Evolutionary conservation across 768 basidiomycete species (phyloP), one percentile per base, ranked within the genome.

Genomic region (Clitopilus passeckerianus): DNA sequence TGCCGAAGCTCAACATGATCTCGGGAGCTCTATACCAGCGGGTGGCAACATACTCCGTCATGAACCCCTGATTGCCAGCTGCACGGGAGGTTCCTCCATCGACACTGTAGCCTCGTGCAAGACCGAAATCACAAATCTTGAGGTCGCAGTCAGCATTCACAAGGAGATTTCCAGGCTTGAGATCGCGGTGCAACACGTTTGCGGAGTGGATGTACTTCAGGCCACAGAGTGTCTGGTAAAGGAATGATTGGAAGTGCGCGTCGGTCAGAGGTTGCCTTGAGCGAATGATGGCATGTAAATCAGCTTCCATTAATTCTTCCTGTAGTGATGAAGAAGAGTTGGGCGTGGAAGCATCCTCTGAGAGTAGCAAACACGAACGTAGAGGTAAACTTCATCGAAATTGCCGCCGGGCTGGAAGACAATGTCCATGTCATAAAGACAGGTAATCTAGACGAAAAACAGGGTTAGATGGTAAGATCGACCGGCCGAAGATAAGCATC

Each of bases 301-400:
- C 97, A 58, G 97, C 97, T 71, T 99, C 97, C 97, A 98, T 99
- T 65, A 98, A 86, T 72, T 99, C 97, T 77, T 98, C 95, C 91
- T 98, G 4, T 7, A 53, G 6, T 74, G n/a, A 59, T 50, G 55
- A 15, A 35, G 52, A 65, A 53, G 37, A 15, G 56, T 35, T 59
- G 58, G 35, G 7, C 59, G 22, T 23, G 20, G 61, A 55, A 16
- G 46, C 44, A 23, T 43, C 30, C n/a, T 46, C 15, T n/a, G 27
- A 57, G 16, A 53, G 34, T 22, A 35, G 57, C 23, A 52, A 59
- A 14, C 41, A 77, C 87, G 63, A 63, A 93, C 91, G 66, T 94
- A 93, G 68, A 92, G 87, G 72, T 93, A 98, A 16, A 99, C 95
- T 75, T 98, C 96, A 72, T 95, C 92, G 68, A 98, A 99, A 71